A percentile compares a stretch with the other conserved stretches of the same genome.
These are phyloP conservation scores for Trichomonascus vanleenenianus DNA, from an alignment of 805 yeast species.

Conservation along the genomic window DNA sequence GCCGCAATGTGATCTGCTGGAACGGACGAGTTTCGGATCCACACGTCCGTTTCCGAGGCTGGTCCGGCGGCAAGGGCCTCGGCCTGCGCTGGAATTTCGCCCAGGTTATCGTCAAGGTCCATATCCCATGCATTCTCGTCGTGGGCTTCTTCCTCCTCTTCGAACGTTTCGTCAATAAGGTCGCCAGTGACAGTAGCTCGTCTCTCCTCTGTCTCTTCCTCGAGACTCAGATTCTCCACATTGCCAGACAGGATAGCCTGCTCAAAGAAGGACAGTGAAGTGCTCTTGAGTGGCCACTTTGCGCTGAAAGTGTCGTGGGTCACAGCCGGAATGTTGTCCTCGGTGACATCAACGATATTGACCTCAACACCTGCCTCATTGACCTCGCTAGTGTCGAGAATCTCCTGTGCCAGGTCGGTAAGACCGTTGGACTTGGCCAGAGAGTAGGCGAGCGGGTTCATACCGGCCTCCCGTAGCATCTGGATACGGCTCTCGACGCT, in stretches of 20 bases:
- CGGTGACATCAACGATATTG: slow-evolving; percentile 35
- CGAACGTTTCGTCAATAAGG: slow-evolving; percentile 20
- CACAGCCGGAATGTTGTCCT: slow-evolving; percentile 39
- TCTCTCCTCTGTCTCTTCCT: slow-evolving; percentile 30
- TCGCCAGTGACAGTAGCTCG: slow-evolving; percentile 18
- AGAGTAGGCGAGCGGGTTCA: slow-evolving; percentile 85
- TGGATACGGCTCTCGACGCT: slow-evolving; percentile 68
- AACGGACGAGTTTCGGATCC: slow-evolving; percentile 84
- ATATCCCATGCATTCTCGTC: slow-evolving; percentile 51
- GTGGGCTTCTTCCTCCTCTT: slow-evolving; percentile 47
- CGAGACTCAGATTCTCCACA: slow-evolving; percentile 54
- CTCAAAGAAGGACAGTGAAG: slow-evolving; percentile 75
- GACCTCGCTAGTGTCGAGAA: slow-evolving; percentile 63
- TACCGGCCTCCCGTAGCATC: slow-evolving; percentile 68
- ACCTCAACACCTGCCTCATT: slow-evolving; percentile 55
- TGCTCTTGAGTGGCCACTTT: slow-evolving; percentile 79
- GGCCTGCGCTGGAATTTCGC: slow-evolving; percentile 24
- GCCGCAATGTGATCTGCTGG: slow-evolving; percentile 94
- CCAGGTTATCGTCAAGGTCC: slow-evolving; percentile 59
- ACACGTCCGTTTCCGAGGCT: slow-evolving; percentile 54
- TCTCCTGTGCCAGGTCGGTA: slow-evolving; percentile 62
- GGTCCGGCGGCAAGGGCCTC: slow-evolving; percentile 21
- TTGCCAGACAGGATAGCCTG: slow-evolving; percentile 66
- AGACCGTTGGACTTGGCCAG: slow-evolving; percentile 84
- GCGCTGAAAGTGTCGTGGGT: slow-evolving; percentile 34